Base-by-base conservation (phyloP, 2,329 filamentous ascomycete species). In the Aspergillus ochraceus region DNA sequence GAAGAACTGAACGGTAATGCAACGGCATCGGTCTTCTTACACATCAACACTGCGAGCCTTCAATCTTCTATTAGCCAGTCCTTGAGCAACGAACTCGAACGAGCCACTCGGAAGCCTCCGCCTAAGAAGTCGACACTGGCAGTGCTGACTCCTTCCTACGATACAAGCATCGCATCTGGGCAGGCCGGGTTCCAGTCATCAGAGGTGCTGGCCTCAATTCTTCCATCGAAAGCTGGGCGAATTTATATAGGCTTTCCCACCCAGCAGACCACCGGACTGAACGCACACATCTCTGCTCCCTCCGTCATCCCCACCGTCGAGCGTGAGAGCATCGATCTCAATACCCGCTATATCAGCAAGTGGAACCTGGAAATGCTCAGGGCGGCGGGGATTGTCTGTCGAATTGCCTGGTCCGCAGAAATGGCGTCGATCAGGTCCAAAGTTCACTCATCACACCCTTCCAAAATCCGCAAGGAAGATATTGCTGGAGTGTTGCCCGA, bases 181-280 rank as follows among this genome's bases (percentile, higher is more conserved):
- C 82, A 81, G 17, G 85, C 83, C 2, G 67, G 71, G 22, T 69
- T 70, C 6, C 67, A 73, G 22, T 74, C 74, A 29, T 74, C 74
- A 29, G 91, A 97, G 71, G 88, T 99, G 8, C 97, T 99, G 74
- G 86, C 90, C 1, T 95, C 93, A 1, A 93, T 99, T 1, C 78
- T 98, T 5, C 95, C 95, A 2, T 92, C 86, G 59, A 96, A 92
- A 74, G 90, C 91, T 67, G 95, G 95, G 6, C 88, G 91, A 55
- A 90, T 99, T 57, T 99, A 98, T 70, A 99, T 99, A 70, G 95
- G 95, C 0, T 99, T 99, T 71, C 94, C 95, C 3, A 99, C 95
- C 1, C 93, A 94, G 67, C 95, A 99, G 78, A 99, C 95, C 0
- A 99, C 96, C 0, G 95, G 94, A 57, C 88, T 94, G 29, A 90